These are phyloP conservation scores for Beta vulgaris DNA, from an alignment of 148 eudicot genomes.

Conservation along the genomic window DNA sequence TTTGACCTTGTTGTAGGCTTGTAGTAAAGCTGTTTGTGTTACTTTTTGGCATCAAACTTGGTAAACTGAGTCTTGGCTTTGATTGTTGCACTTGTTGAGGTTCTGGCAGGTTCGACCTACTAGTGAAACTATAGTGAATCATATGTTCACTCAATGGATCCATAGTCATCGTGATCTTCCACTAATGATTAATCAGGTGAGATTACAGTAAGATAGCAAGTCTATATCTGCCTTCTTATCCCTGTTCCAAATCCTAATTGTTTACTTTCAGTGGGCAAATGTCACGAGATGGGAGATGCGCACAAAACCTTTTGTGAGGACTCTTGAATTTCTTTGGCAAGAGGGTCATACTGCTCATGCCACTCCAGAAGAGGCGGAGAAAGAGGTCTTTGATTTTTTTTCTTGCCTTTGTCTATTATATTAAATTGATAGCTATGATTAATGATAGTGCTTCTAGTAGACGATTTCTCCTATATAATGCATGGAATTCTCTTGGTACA, in stretches of 20 bases:
- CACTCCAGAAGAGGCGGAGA: conserved; percentile 89
- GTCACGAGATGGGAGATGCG: conserved; percentile 99
- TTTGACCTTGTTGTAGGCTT: not conserved
- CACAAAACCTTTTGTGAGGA: conserved; percentile 95
- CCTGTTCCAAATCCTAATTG: not conserved
- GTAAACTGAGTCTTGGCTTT: conserved; percentile 63
- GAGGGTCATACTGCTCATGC: conserved; percentile 99
- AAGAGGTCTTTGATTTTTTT: conserved; percentile 56
- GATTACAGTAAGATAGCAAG: conserved; percentile 4
- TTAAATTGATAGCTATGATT: not conserved
- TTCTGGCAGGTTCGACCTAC: conserved; percentile 99
- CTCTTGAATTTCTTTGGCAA: conserved; percentile 99
- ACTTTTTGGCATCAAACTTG: conserved; percentile 4
- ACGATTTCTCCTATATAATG: conserved; percentile 5
- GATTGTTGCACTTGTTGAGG: conserved; percentile 92
- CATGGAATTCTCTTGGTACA: conserved; percentile 43
- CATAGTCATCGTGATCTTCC: conserved; percentile 99
- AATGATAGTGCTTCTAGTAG: not conserved
- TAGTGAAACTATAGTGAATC: conserved; percentile 98
- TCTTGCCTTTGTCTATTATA: not conserved
- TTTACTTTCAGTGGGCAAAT: conserved; percentile 80
- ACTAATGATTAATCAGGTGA: conserved; percentile 93
- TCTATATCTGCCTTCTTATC: conserved; percentile 7
- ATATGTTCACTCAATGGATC: conserved; percentile 99
- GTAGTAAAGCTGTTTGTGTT: not conserved